A percentile compares a stretch with the other conserved stretches of the same genome.
phyloP scores from a whole-genome alignment of 345 rosid species.

The Theobroma cacao region DNA sequence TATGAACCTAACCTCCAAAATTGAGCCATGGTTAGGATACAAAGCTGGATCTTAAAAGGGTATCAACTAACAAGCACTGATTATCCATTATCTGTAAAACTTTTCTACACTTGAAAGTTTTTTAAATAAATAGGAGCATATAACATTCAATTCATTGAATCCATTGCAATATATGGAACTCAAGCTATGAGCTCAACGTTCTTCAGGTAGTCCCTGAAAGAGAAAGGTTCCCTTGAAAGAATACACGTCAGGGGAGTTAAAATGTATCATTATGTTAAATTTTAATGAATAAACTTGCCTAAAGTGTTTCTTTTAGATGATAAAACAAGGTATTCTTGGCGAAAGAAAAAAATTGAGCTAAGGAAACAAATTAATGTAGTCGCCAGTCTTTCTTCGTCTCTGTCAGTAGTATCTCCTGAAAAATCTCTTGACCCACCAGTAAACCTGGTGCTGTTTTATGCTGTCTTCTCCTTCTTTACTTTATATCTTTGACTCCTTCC shows the following conservation, averaged over 20 bases:
- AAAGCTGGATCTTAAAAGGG: neutral
- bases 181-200: neutral
- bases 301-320: neutral
- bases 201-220: neutral
- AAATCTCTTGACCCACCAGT: neutral
- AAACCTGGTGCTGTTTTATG: constrained; percentile 19
- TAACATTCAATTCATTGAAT: neutral
- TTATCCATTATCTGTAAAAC: too few relatives aligned
- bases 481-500: constrained; percentile 47
- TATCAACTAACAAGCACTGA: neutral
- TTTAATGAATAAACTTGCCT: neutral
- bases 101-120: neutral
- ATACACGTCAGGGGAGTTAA: neutral
- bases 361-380: constrained; percentile 11
- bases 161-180: neutral
- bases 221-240: neutral
- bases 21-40: neutral
- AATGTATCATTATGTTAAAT: neutral
- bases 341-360: constrained; percentile 13
- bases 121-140: neutral
- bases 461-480: constrained; percentile 43
- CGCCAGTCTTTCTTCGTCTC: neutral
- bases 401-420: neutral
- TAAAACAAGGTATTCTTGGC: neutral
- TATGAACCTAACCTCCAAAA: neutral